phyloP scores from a whole-genome alignment of 2,329 filamentous ascomycete species.

The Laburnicola sp. region DNA sequence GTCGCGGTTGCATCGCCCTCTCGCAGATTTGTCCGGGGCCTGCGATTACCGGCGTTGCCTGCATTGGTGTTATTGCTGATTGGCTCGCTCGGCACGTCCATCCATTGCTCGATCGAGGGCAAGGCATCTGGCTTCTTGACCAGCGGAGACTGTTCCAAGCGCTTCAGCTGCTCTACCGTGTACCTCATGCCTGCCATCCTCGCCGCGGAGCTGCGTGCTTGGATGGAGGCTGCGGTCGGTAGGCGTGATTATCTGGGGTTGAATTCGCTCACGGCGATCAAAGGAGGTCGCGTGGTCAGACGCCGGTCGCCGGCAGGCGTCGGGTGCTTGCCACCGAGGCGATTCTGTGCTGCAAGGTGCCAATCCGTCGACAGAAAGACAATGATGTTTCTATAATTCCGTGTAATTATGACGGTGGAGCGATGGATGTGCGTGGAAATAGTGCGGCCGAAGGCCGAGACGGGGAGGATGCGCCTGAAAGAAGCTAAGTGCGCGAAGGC shows the following conservation, averaged over 20 bases:
- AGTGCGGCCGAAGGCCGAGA: constrained; percentile 2
- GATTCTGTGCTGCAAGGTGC: constrained; percentile 17
- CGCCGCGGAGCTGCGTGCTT: constrained; percentile 12
- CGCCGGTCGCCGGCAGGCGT: constrained; percentile 15
- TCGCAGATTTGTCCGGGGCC: constrained; percentile 30
- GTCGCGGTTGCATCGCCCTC: constrained; percentile 31
- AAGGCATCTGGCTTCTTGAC: constrained; percentile 77
- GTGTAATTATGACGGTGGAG: constrained; percentile 15
- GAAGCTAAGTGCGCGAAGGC: not conserved
- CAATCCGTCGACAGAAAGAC: constrained; percentile 22
- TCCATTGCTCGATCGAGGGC: constrained; percentile 90
- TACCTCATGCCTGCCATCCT: constrained; percentile 57
- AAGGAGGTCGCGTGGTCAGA: constrained; percentile 6
- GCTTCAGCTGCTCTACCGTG: constrained; percentile 72
- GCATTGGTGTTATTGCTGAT: constrained; percentile 30
- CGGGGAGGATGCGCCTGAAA: not conserved
- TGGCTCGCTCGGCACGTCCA: constrained; percentile 66
- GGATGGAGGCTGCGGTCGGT: constrained; percentile 20
- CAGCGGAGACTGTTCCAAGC: constrained; percentile 78
- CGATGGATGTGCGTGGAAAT: constrained; percentile 15
- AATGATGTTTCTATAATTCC: constrained; percentile 16
- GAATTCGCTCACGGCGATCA: constrained; percentile 9
- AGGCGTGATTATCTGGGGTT: constrained; percentile 11
- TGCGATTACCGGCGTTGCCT: constrained; percentile 28
- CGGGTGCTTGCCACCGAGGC: constrained; percentile 23